Evolutionary conservation across 371 early-diverging fungal species (phyloP).

Genomic region (Rhizomucor miehei): DNA sequence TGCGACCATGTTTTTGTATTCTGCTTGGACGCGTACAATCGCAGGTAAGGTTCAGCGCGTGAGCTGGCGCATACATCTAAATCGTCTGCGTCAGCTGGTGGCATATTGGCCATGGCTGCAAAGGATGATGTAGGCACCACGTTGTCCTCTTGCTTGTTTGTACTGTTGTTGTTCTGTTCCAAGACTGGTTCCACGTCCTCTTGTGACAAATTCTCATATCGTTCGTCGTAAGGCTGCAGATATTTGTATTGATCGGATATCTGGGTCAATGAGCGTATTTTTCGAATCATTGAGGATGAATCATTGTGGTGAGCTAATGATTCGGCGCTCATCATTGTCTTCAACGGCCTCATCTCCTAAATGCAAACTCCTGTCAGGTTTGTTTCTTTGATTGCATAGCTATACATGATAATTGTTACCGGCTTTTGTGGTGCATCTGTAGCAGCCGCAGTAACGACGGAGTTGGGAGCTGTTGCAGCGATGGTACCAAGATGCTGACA

Average conservation of each 20-base stretch:
- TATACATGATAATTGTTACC: too few relatives aligned
- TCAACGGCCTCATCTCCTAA: neutral
- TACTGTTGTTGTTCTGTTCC: too few relatives aligned
- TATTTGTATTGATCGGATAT: neutral
- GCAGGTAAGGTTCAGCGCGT: constrained; percentile 12
- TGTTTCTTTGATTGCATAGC: too few relatives aligned
- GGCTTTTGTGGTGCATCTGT: too few relatives aligned
- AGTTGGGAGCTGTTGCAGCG: too few relatives aligned
- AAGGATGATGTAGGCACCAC: neutral
- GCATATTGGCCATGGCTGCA: neutral
- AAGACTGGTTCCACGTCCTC: neutral
- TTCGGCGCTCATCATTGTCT: constrained; percentile 7
- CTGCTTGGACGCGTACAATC: constrained; percentile 18
- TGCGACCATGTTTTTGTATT: constrained; percentile 20
- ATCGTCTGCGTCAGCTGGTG: constrained; percentile 6
- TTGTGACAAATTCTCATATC: neutral
- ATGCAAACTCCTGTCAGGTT: too few relatives aligned
- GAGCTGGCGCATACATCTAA: constrained; percentile 12
- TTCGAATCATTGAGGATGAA: neutral
- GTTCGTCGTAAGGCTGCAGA: neutral
- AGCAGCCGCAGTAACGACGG: too few relatives aligned
- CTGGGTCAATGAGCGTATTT: constrained; percentile 2
- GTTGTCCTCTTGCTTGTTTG: neutral
- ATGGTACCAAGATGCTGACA: neutral
- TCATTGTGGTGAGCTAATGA: neutral